These are phyloP conservation scores for Adansonia digitata DNA, from an alignment of 345 rosid genomes.

Conservation along the genomic window DNA sequence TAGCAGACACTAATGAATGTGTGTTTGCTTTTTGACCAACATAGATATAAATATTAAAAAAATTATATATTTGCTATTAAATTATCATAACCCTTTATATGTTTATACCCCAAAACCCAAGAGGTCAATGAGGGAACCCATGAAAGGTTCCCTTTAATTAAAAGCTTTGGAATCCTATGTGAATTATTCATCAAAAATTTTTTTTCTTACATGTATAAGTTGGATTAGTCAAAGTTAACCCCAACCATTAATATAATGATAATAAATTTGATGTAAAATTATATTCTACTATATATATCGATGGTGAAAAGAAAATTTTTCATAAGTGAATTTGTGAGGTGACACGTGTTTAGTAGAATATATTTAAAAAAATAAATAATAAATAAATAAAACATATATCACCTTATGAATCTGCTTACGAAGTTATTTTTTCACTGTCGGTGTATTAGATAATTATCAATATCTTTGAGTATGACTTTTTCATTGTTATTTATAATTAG, in stretches of 20 bases:
- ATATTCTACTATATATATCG: too few relatives aligned
- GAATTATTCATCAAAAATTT: constrained; percentile 15
- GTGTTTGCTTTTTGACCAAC: constrained; percentile 61
- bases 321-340: too few relatives aligned
- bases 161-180: constrained; percentile 59
- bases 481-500: not conserved
- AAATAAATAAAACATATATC: too few relatives aligned
- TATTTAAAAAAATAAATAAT: too few relatives aligned
- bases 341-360: too few relatives aligned
- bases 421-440: too few relatives aligned
- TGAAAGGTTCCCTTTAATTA: constrained; percentile 34
- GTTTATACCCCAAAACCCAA: constrained; percentile 21
- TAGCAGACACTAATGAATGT: constrained; percentile 68
- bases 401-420: too few relatives aligned
- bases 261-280: too few relatives aligned
- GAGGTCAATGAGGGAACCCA: constrained; percentile 50
- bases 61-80: too few relatives aligned
- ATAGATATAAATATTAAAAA: not conserved
- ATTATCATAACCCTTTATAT: not conserved
- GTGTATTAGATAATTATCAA: not conserved
- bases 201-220: not conserved
- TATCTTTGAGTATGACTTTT: not conserved
- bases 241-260: not conserved
- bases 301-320: too few relatives aligned
- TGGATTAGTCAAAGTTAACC: not conserved